These are phyloP conservation scores for Alternaria rosae DNA, from an alignment of 2,329 filamentous ascomycete genomes.

Conservation along the genomic window DNA sequence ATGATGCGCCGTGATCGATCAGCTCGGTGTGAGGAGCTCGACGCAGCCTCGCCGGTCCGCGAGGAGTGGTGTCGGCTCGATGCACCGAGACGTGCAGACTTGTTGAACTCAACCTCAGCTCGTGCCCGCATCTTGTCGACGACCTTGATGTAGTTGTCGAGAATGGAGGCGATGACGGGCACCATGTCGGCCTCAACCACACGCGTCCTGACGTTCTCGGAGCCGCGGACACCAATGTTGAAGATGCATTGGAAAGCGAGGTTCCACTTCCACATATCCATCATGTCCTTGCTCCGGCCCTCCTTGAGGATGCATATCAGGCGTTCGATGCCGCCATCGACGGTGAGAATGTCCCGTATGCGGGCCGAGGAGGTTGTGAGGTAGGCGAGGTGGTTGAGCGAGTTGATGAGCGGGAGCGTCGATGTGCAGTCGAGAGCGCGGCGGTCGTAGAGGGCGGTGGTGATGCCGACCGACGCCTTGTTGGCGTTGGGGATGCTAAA, in stretches of 20 bases:
- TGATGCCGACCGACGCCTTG: conserved; percentile 98
- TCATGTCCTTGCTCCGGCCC: conserved; percentile 95
- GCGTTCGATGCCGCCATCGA: conserved; percentile 97
- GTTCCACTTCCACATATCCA: conserved; percentile 99
- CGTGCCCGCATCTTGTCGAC: conserved; percentile 90
- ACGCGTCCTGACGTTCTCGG: conserved; percentile 89
- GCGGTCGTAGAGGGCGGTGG: conserved; percentile 96
- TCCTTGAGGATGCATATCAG: conserved; percentile 98
- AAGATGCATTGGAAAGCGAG: conserved; percentile 98
- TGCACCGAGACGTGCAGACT: conserved; percentile 56
- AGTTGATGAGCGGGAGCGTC: conserved; percentile 96
- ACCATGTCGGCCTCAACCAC: conserved; percentile 99
- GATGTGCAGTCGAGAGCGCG: conserved; percentile 98
- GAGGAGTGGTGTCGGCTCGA: conserved; percentile 52
- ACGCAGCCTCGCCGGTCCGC: conserved; percentile 49
- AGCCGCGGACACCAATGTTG: conserved; percentile 96
- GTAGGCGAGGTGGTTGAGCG: conserved; percentile 97
- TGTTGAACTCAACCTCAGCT: conserved; percentile 79
- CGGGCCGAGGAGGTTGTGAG: conserved; percentile 97
- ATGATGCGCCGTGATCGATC: conserved; percentile 72
- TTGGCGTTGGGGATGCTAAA: conserved; percentile 99
- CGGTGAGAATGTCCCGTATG: conserved; percentile 95
- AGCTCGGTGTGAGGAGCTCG: conserved; percentile 50
- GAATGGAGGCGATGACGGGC: conserved; percentile 95
- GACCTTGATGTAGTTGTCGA: conserved; percentile 98